A percentile compares a stretch with the other conserved stretches of the same genome.
These are phyloP conservation scores for Candida glucosophila DNA, from an alignment of 1,139 yeast genomes.

Conservation along the genomic window DNA sequence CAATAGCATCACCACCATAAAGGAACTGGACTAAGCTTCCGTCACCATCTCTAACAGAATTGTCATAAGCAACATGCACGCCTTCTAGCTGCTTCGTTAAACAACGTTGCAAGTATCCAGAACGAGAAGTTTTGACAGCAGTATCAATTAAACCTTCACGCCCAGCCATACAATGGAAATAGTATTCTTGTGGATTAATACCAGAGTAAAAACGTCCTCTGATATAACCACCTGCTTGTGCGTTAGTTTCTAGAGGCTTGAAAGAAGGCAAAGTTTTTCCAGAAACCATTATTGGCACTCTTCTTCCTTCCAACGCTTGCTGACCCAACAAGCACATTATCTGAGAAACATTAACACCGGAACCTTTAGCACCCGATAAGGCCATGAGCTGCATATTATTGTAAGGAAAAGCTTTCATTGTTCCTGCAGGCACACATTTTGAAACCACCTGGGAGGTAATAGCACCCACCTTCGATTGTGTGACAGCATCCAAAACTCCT, in stretches of 20 bases:
- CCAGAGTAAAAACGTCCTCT: conserved; percentile 97
- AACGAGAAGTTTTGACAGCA: conserved; percentile 96
- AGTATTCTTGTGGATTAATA: conserved; percentile 95
- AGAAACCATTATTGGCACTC: conserved; percentile 98
- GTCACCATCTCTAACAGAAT: conserved; percentile 92
- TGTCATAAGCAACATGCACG: conserved; percentile 89
- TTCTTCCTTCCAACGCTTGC: conserved; percentile 98
- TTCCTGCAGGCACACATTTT: conserved; percentile 92
- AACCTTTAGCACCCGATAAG: conserved; percentile 97
- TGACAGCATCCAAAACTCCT: conserved; percentile 91
- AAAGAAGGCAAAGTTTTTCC: conserved; percentile 97
- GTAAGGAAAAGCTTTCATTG: conserved; percentile 90
- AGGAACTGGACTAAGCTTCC: conserved; percentile 90
- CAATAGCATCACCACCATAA: conserved; percentile 97
- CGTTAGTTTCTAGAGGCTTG: conserved; percentile 94
- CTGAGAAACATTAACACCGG: conserved; percentile 96
- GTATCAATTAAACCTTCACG: conserved; percentile 99
- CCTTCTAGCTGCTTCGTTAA: conserved; percentile 97
- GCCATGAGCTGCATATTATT: conserved; percentile 99
- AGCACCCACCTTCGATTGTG: conserved; percentile 86
- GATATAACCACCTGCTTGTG: conserved; percentile 97
- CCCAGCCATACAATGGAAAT: conserved; percentile 99
- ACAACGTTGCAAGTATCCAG: conserved; percentile 98
- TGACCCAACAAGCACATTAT: conserved; percentile 99
- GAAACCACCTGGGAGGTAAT: conserved; percentile 91